Base-by-base conservation (phyloP, 2,329 filamentous ascomycete species). In the Arachnomyces sp. region DNA sequence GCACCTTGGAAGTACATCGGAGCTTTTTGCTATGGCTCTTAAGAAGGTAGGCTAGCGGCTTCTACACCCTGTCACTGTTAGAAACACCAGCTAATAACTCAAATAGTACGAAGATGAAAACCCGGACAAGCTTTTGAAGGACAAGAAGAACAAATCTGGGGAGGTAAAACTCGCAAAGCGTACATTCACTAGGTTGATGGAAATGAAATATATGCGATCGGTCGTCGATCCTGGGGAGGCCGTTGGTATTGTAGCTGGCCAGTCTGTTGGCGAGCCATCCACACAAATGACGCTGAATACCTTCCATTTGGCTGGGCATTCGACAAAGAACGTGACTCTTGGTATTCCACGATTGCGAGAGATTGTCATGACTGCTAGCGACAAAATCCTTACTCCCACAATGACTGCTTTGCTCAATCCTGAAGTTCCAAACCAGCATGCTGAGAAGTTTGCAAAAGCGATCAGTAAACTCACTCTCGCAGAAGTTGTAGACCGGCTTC, bases 251-350 rank as follows among this genome's bases (percentile, higher is more conserved):
- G 86, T 98, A 44, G 93, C 93, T 37, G 89, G 89, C 7, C 92
- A 98, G 65, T 96, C 90, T 25, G 82, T 98, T 31, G 92, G 92
- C 59, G 93, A 98, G 60, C 92, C 93, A 7, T 95, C 89, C 2
- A 98, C 92, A 8, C 92, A 98, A 63, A 98, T 98, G 93, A 98
- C 93, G 6, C 71, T 98, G 40, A 98, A 98, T 68, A 98, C 93
- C 18, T 98, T 98, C 78, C 92, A 98, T 76, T 86, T 98, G 77
- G 92, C 92, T 63, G 92, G 92, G 57, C 90, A 96, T 72, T 89
- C 92, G 14, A 84, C 92, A 21, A 96, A 95, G 74, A 98, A 98
- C 75, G 93, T 98, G 59, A 98, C 92, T 1, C 77, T 95, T 14
- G 92, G 92, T 86, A 96, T 98, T 58, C 92, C 92, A 44, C 87